Evolutionary conservation across 495 filamentous ascomycete genomes (phyloP).

Genomic region (Podospora sp.): DNA sequence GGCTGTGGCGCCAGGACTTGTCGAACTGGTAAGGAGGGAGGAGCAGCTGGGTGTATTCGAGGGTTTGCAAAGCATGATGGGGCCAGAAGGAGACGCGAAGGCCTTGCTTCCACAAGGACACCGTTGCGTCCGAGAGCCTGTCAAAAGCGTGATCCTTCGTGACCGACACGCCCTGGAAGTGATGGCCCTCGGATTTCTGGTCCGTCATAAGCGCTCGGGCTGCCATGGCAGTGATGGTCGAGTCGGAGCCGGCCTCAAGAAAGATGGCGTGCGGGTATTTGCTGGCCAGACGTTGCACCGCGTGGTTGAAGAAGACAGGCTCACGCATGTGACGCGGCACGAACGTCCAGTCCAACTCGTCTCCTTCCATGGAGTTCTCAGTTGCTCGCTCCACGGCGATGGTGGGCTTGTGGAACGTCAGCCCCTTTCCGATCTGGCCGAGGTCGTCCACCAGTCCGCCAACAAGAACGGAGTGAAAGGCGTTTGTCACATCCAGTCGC

Average conservation of each 20-base stretch:
- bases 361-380: no score
- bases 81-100: conserved; percentile 50
- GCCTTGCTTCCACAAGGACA: conserved; percentile 52
- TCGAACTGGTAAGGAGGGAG: conserved; percentile 51
- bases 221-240: conserved; percentile 51
- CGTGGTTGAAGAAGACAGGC: conserved; percentile 55
- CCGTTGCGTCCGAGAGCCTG: conserved; percentile 38
- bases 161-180: background rate
- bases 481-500: background rate
- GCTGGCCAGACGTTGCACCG: conserved; percentile 47
- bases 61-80: conserved; percentile 43
- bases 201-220: conserved; percentile 36
- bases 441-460: conserved; percentile 26
- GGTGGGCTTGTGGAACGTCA: conserved; percentile 41
- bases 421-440: conserved; percentile 5
- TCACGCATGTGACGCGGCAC: conserved; percentile 50
- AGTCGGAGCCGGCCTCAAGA: conserved; percentile 57
- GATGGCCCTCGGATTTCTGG: background rate
- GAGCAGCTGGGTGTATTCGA: conserved; percentile 33
- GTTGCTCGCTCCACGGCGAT: conserved; percentile 50
- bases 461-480: conserved; percentile 31
- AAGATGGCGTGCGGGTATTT: conserved; percentile 39
- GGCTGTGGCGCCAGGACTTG: conserved; percentile 38
- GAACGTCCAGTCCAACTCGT: conserved; percentile 24
- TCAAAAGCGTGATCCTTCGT: background rate